phyloP scores from a whole-genome alignment of 2,329 filamentous ascomycete species.

The Septoria petroselini region DNA sequence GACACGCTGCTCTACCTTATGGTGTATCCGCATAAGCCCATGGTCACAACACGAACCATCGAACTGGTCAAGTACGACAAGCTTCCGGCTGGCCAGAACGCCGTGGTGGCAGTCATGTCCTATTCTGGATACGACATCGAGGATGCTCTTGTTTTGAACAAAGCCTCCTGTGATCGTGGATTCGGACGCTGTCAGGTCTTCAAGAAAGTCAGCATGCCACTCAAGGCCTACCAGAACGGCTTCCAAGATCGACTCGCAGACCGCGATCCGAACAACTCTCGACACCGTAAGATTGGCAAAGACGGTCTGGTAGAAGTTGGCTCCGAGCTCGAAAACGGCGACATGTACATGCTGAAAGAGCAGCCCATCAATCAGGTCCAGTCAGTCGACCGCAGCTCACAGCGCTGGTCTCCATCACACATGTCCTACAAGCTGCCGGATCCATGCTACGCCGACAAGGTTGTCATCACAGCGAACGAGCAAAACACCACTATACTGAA shows the following conservation, averaged over 20 bases:
- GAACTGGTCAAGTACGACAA: constrained; percentile 97
- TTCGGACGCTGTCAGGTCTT: constrained; percentile 98
- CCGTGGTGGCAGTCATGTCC: constrained; percentile 97
- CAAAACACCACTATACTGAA: constrained; percentile 85
- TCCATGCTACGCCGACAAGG: constrained; percentile 89
- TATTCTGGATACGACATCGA: constrained; percentile 99
- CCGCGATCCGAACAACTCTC: constrained; percentile 49
- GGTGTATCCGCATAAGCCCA: constrained; percentile 94
- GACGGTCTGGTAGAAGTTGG: constrained; percentile 90
- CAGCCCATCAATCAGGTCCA: constrained; percentile 74
- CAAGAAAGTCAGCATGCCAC: constrained; percentile 81
- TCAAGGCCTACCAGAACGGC: constrained; percentile 87
- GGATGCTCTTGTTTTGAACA: constrained; percentile 94
- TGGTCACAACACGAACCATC: constrained; percentile 96
- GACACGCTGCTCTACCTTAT: constrained; percentile 94
- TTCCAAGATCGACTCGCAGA: constrained; percentile 61
- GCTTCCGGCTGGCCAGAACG: constrained; percentile 92
- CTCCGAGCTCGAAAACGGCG: constrained; percentile 69
- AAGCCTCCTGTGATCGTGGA: constrained; percentile 88
- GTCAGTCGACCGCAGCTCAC: constrained; percentile 24
- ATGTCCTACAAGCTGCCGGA: constrained; percentile 61
- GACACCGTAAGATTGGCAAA: constrained; percentile 69
- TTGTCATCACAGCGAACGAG: constrained; percentile 88
- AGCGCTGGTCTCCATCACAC: constrained; percentile 34
- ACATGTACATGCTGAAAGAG: constrained; percentile 88